Evolutionary conservation across 1,139 yeast species (phyloP).

Genomic region (Diutina scorzettiae): DNA sequence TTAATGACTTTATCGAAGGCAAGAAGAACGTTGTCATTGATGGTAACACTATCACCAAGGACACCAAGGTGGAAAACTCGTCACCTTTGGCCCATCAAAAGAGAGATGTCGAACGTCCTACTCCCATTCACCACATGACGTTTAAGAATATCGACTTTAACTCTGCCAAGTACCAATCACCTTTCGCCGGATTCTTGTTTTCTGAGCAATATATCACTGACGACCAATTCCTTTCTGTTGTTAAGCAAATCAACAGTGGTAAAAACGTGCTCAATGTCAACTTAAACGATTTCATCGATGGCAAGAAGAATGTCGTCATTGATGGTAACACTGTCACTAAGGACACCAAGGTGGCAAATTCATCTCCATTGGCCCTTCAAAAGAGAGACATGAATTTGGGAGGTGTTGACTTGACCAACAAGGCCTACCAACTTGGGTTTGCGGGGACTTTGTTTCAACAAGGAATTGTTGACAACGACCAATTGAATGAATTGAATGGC

Average conservation of each 20-base stretch:
- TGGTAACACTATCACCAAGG: background rate
- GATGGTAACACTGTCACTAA: background rate
- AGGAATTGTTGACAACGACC: background rate
- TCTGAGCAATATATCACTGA: background rate
- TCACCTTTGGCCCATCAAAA: background rate
- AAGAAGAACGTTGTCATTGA: background rate
- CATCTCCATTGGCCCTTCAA: background rate
- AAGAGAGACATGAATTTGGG: background rate
- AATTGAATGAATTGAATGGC: background rate
- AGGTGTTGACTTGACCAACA: background rate
- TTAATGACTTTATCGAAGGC: background rate
- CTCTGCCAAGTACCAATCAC: background rate
- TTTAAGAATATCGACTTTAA: background rate
- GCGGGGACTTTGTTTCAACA: background rate
- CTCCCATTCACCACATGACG: background rate
- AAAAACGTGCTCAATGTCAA: background rate
- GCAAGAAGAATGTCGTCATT: background rate
- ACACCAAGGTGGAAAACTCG: background rate
- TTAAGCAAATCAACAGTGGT: background rate
- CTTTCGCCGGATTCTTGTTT: background rate
- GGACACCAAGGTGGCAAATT: background rate
- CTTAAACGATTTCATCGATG: background rate
- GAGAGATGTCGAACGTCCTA: background rate
- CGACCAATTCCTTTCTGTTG: background rate
- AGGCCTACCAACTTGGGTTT: background rate